Percentiles rank a stretch among this genome's conserved stretches.
Conservation (phyloP, 2,329 filamentous ascomycete genomes). For the Harringtonia lauricola region DNA sequence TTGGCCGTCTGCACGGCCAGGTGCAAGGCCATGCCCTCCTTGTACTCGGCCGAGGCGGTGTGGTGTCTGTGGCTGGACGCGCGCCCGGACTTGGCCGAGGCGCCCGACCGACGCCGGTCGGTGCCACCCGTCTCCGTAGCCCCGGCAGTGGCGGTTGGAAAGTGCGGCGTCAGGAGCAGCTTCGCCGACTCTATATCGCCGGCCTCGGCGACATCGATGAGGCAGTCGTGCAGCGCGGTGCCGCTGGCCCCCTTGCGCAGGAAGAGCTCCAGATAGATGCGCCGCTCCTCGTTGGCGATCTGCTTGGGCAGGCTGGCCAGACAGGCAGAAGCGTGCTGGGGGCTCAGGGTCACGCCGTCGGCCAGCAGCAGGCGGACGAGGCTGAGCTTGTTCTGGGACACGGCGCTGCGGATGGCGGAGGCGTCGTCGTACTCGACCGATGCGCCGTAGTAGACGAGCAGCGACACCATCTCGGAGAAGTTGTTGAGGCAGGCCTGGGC, state of each 20-base stretch:
- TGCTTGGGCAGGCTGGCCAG: conserved; percentile 38
- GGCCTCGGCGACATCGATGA: conserved; percentile 37
- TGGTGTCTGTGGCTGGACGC: conserved; percentile 33
- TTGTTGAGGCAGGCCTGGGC: conserved; percentile 35
- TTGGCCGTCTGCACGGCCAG: conserved; percentile 36
- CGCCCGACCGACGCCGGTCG: no score
- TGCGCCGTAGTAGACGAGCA: conserved; percentile 42
- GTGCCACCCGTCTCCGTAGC: no score
- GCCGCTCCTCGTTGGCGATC: conserved; percentile 35
- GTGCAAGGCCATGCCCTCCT: conserved; percentile 37
- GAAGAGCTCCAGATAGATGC: conserved; percentile 31
- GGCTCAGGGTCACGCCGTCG: conserved; percentile 29
- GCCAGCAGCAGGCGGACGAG: conserved; percentile 36
- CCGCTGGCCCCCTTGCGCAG: conserved; percentile 41
- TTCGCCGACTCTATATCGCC: conserved; percentile 35
- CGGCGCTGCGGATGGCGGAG: conserved; percentile 34
- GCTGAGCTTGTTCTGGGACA: conserved; percentile 32
- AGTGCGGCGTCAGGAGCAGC: conserved; percentile 37
- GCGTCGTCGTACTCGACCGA: conserved; percentile 44
- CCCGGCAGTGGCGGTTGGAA: conserved; percentile 21
- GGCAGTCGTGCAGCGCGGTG: conserved; percentile 31
- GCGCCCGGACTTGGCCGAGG: no score
- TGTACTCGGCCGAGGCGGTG: conserved; percentile 40
- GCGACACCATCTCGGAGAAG: conserved; percentile 41
- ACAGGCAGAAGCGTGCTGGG: conserved; percentile 37